Conservation (phyloP, 1,284 basidiomycete genomes). For the Phenoliferia sp. region DNA sequence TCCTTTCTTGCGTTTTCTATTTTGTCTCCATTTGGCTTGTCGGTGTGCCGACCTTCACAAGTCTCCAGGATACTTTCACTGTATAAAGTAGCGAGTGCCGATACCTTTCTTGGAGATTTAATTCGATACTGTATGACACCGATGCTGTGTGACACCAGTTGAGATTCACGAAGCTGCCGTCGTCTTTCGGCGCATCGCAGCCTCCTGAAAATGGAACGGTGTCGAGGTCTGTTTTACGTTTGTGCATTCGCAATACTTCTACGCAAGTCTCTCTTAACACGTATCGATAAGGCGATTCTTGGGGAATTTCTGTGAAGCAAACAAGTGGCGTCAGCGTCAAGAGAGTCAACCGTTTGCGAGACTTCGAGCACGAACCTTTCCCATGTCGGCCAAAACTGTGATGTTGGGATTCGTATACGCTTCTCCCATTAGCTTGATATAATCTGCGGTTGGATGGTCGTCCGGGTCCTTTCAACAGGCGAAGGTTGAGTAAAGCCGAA, state of each 20-base stretch:
- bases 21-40: background rate
- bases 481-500: background rate
- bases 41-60: background rate
- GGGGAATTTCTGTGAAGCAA: background rate
- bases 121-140: no score
- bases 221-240: no score
- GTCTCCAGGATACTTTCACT: background rate
- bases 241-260: no score
- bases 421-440: background rate
- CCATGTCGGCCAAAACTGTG: constrained; percentile 3
- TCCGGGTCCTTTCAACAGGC: constrained; percentile 21
- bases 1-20: constrained; percentile 2
- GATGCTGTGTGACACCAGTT: no score
- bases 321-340: background rate
- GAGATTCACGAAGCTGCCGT: no score
- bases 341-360: no score
- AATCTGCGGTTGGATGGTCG: constrained; percentile 14
- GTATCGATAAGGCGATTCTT: constrained; percentile 15
- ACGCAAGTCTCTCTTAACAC: no score
- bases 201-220: no score
- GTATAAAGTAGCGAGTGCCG: background rate
- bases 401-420: constrained; percentile 20
- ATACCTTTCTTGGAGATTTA: no score
- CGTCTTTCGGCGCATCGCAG: no score
- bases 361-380: no score